Percentiles rank a stretch among this genome's conserved stretches.
These are phyloP conservation scores for Volvariella volvacea DNA, from an alignment of 1,284 basidiomycete species.

Conservation along the genomic window DNA sequence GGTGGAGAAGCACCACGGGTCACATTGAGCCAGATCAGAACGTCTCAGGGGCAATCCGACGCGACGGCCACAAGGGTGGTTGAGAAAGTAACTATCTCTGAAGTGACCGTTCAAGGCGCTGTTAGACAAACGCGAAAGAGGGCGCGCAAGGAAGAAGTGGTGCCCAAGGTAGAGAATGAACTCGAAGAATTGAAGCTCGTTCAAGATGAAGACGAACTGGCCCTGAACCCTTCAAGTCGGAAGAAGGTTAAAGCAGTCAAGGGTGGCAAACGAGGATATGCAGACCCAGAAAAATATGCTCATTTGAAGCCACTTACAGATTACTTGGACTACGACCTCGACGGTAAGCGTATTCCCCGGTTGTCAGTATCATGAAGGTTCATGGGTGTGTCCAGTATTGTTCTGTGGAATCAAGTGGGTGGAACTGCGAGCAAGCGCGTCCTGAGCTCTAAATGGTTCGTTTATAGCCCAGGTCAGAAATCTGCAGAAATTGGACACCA, in stretches of 20 bases:
- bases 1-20: no score
- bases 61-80: no score
- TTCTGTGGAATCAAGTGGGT: constrained; percentile 65
- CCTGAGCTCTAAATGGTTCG: not conserved
- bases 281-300: constrained; percentile 37
- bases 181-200: not conserved
- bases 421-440: not conserved
- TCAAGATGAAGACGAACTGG: not conserved
- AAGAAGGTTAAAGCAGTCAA: constrained; percentile 17
- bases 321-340: constrained; percentile 32
- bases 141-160: not conserved
- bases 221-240: not conserved
- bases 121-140: no score
- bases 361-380: constrained; percentile 1
- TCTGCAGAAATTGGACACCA: constrained; percentile 64
- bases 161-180: not conserved
- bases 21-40: no score
- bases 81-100: no score
- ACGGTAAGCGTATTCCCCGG: constrained; percentile 26
- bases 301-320: constrained; percentile 38
- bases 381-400: constrained; percentile 34
- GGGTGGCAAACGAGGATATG: constrained; percentile 38
- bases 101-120: no score
- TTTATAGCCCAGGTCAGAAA: constrained; percentile 47
- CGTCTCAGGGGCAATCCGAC: no score